Evolutionary conservation across 2,329 filamentous ascomycete genomes (phyloP), one percentile per base, ranked within the genome.

Genomic region (Xylariaceae sp.): DNA sequence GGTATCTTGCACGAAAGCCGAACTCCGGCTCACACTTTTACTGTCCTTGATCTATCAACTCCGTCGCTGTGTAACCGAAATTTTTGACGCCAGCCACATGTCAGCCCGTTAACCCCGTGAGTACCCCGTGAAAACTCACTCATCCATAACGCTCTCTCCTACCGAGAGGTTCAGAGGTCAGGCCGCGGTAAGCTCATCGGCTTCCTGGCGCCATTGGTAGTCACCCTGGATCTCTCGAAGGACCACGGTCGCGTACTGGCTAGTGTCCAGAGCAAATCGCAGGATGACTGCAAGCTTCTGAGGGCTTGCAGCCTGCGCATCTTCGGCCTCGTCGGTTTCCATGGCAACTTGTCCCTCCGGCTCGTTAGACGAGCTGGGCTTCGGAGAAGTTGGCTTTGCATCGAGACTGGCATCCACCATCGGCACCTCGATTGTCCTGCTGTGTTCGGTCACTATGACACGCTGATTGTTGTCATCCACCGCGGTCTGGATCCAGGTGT

Each of bases 401-500:
- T 5, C 23, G 23, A 30, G 23, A 30, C 23, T 30, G 23, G 5
- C 23, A 30, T 30, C 23, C 23, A 4, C 23, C 4, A 30, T 30
- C 23, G 23, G 23, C 23, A 30, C 23, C 23, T 44, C 42, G 47
- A 45, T 17, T 9, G 54, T 49, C 13, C 64, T 53, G 6, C 59
- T 58, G 23, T 68, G 66, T 58, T 48, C 61, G 45, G 66, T 58
- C 50, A 77, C 64, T 66, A 75, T 78, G 63, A 77, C 68, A 35
- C 77, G 74, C 70, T 79, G 79, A 58, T 71, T 72, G 63, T 71
- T 73, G 45, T 71, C 73, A 52, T 76, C 72, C 15, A 72, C 52
- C 4, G 71, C 71, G 49, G 72, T 75, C 65, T 77, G 71, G 42
- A 77, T 64, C 76, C 75, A 77, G 3, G 71, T 74, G 57, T 78